Conservation (phyloP, 2,329 filamentous ascomycete genomes). For the Sodiomyces alkalinus region DNA sequence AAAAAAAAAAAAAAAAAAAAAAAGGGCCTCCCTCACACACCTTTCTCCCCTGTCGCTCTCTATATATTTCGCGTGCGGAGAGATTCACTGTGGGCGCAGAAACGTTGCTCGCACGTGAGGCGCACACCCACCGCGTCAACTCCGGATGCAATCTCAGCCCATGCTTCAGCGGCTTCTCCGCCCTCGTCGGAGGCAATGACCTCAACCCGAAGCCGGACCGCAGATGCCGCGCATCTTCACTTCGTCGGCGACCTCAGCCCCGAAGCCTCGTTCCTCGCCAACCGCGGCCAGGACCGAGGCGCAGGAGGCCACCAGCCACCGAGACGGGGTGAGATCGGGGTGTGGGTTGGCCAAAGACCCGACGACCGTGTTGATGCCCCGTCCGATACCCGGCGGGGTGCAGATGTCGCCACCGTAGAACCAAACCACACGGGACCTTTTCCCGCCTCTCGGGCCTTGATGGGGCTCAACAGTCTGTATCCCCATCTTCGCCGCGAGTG, state of each 20-base stretch:
- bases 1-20: too few relatives aligned
- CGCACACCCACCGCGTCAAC: too few relatives aligned
- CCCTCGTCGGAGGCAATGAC: too few relatives aligned
- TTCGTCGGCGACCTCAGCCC: slow-evolving; percentile 12
- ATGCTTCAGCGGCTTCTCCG: too few relatives aligned
- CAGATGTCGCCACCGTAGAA: slow-evolving; percentile 1
- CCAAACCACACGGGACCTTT: slow-evolving; percentile 4
- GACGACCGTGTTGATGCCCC: slow-evolving; percentile 1
- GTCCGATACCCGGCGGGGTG: slow-evolving; percentile 1
- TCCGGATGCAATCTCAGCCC: too few relatives aligned
- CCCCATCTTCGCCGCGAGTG: slow-evolving; percentile 8
- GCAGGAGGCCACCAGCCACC: slow-evolving; percentile 4
- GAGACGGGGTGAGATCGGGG: slow-evolving; percentile 7
- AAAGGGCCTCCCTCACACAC: too few relatives aligned
- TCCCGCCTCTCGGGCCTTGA: slow-evolving; percentile 3
- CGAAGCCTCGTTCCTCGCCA: slow-evolving; percentile 11
- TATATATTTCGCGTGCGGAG: too few relatives aligned
- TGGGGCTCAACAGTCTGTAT: slow-evolving; percentile 3
- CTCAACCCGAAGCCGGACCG: too few relatives aligned
- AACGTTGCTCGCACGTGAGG: background rate
- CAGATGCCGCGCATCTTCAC: slow-evolving; percentile 9
- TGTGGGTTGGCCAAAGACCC: slow-evolving; percentile 8
- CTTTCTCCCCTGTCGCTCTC: too few relatives aligned
- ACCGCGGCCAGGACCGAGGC: slow-evolving; percentile 3
- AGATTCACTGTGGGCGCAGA: background rate